phyloP scores from a whole-genome alignment of 352 stramenopile genomes.

The Vaucheria bursata region DNA sequence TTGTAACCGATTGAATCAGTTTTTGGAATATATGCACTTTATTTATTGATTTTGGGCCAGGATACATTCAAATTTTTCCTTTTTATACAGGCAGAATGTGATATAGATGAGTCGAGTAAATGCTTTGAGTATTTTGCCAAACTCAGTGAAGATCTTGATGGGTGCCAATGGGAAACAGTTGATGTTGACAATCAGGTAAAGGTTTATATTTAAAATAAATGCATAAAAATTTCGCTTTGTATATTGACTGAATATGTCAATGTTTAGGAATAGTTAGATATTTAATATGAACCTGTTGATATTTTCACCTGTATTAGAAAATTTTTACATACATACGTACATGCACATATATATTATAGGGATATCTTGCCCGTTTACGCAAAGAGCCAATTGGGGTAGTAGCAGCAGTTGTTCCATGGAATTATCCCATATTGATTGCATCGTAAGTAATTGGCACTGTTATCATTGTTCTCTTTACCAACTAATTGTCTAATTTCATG shows the following conservation, averaged over 20 bases:
- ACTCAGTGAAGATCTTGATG: neutral
- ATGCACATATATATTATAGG: neutral
- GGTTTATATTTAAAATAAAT: neutral
- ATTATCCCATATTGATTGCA: slow-evolving; percentile 63
- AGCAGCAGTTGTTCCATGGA: slow-evolving; percentile 64
- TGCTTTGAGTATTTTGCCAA: slow-evolving; percentile 10
- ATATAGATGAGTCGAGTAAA: neutral
- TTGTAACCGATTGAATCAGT: too few relatives aligned
- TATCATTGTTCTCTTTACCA: too few relatives aligned
- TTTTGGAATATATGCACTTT: neutral
- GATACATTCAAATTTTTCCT: neutral
- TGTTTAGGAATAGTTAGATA: too few relatives aligned
- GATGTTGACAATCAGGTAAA: neutral
- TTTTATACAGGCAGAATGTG: neutral
- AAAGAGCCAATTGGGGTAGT: slow-evolving; percentile 54
- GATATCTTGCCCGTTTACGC: neutral
- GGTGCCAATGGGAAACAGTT: neutral
- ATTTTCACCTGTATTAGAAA: too few relatives aligned
- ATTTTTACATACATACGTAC: slow-evolving; percentile 4
- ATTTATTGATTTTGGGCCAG: neutral
- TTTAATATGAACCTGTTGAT: too few relatives aligned
- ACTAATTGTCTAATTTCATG: neutral
- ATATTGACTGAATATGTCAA: too few relatives aligned
- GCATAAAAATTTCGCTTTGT: too few relatives aligned
- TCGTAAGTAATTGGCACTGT: too few relatives aligned